A percentile compares a stretch with the other conserved stretches of the same genome.
Evolutionary conservation across 306 rosid genomes (phyloP).

Genomic region (Dryas drummondii): DNA sequence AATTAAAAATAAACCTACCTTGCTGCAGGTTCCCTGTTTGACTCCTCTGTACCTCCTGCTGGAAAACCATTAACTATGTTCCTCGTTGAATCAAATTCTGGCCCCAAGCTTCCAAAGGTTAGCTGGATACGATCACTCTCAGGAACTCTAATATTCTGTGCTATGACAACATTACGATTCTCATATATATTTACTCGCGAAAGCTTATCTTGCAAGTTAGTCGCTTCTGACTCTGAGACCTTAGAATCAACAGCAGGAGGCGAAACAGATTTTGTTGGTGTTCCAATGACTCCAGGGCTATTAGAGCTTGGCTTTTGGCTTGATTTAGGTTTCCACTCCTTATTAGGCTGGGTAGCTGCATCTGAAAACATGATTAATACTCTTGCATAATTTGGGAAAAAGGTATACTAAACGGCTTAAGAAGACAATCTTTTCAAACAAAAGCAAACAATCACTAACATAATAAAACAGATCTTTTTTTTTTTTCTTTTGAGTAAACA

Average conservation of each 20-base stretch:
- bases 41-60: conserved; percentile 53
- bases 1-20: conserved; percentile 53
- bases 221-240: conserved; percentile 48
- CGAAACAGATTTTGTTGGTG: conserved; percentile 61
- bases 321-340: conserved; percentile 95
- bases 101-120: conserved; percentile 90
- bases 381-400: conserved; percentile 16
- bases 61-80: conserved; percentile 41
- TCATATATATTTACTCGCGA: conserved; percentile 54
- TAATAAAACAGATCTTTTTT: background rate
- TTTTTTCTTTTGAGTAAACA: background rate
- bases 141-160: conserved; percentile 83
- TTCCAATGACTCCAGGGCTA: conserved; percentile 79
- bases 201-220: conserved; percentile 60
- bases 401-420: conserved; percentile 15
- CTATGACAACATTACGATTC: conserved; percentile 81
- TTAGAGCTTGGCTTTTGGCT: conserved; percentile 66
- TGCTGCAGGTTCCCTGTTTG: conserved; percentile 44
- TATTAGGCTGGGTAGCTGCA: conserved; percentile 86
- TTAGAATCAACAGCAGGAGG: conserved; percentile 51
- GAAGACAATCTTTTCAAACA: conserved; percentile 14
- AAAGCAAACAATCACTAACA: background rate
- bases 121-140: conserved; percentile 77
- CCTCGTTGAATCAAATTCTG: conserved; percentile 54
- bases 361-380: conserved; percentile 29